Base-by-base conservation (phyloP, 805 yeast genomes). In the Kazachstania kunashirensis region DNA sequence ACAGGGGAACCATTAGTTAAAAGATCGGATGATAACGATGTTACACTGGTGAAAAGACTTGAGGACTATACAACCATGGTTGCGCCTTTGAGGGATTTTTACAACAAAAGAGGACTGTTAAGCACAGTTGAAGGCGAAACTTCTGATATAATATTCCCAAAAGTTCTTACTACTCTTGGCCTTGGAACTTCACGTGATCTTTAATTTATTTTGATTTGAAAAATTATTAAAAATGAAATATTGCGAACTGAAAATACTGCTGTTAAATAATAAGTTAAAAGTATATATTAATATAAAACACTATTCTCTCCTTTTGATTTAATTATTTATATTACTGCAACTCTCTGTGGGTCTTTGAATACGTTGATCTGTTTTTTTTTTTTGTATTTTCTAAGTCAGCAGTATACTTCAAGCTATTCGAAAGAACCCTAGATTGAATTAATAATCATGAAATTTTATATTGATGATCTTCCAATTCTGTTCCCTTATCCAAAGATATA, bases 401-500 rank as follows among this genome's bases (percentile, higher is more conserved):
- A n/a, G n/a, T n/a, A 23, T 23, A 8, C 24, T 23, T 8, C 11
- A 23, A 9, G 11, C 24, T 23, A 23, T 23, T 23, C 11, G 11
- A 11, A 23, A 4, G 11, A 18, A 29, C 31, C 6, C 13, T 7
- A 14, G 10, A 30, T 14, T 11, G 6, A 10, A 25, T 33, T 31
- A 21, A 12, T 21, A 20, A 33, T 7, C 23, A 58, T 59, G 63
- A 85, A 84, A 65, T 92, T 92, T 67, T 83, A 61, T 58, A 92
- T 92, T 43, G 99, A 89, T 65, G 99, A 92, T 61, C 66, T 92
- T 43, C 97, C 97, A 15, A 94, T 92, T 24, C 68, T 85, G 37
- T 92, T 92, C 59, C 99, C 99, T 12, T 92, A 92, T 58, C 97
- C 97, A 2, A 73, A 84, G 53, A 89, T 92, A 38, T 92, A 92